A percentile compares a stretch with the other conserved stretches of the same genome.
Evolutionary conservation across 140 eudicot genomes (phyloP).

Genomic region (Flaveria floridana): DNA sequence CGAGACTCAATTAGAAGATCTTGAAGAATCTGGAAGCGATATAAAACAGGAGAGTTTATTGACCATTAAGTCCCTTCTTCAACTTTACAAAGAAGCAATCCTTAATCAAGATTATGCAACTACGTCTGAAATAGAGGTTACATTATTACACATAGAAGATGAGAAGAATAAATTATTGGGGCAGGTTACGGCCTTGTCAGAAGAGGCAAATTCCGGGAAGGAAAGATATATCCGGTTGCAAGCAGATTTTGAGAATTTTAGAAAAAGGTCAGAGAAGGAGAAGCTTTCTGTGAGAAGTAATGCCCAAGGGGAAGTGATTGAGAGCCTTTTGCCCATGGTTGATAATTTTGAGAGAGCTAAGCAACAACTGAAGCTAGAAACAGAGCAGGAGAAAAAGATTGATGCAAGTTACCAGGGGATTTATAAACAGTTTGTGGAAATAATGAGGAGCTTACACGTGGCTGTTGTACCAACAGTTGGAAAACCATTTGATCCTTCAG

Average conservation of each 20-base stretch:
- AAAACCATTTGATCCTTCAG: conserved; percentile 88
- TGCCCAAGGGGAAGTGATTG: conserved; percentile 87
- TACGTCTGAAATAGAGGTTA: conserved; percentile 53
- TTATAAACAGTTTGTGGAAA: conserved; percentile 92
- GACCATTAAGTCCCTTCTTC: conserved; percentile 55
- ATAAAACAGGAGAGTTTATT: conserved; percentile 27
- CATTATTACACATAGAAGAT: conserved; percentile 44
- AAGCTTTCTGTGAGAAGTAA: conserved; percentile 55
- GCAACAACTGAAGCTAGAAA: conserved; percentile 70
- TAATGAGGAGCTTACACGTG: conserved; percentile 85
- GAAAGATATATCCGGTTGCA: conserved; percentile 80
- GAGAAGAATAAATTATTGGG: conserved; percentile 57
- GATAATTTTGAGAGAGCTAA: conserved; percentile 95
- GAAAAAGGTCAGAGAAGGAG: conserved; percentile 89
- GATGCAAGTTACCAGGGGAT: conserved; percentile 97
- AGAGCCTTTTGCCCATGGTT: conserved; percentile 88
- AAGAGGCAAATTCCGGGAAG: conserved; percentile 66
- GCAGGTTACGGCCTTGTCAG: conserved; percentile 48
- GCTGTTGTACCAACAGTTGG: conserved; percentile 87
- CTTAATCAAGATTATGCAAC: conserved; percentile 52
- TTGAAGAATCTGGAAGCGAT: conserved; percentile 36
- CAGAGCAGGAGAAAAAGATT: conserved; percentile 81
- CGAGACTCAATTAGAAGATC: conserved; percentile 31
- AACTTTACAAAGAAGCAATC: conserved; percentile 66
- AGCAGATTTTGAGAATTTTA: conserved; percentile 91